Evolutionary conservation across 1,139 yeast species (phyloP), one percentile per base, ranked within the genome.

Genomic region (Spathaspora sp.): DNA sequence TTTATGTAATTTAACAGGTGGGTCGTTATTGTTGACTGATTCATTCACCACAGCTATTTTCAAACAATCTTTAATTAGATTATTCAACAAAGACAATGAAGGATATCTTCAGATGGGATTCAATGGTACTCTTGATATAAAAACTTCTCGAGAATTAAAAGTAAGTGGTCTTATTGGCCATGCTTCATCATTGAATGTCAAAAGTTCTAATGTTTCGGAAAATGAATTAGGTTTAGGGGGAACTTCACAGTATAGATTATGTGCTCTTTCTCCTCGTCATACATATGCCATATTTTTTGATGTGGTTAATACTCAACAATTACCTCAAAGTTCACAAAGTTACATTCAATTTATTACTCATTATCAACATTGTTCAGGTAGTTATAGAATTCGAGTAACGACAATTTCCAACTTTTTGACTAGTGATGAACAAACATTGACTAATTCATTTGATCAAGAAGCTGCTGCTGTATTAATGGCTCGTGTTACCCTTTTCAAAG

Each of bases 401-500:
- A 93, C 99, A 1, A 77, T 89, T 33, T 83, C 85, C 39, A 84
- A 89, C 56, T 79, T 81, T 56, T 71, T 85, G 59, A 81, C 76
- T 13, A 63, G 73, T 44, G 80, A 74, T 52, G 79, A 74, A 55
- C 70, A 72, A 52, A 62, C 71, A n/a, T 69, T 75, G 56, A 74
- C 84, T 20, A 77, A 73, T 55, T 74, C 95, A n/a, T 93, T 93
- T 66, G 99, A 93, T 68, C 99, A 95, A 72, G 99, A 93, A 67
- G 97, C 98, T 16, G 97, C 99, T 9, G 97, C 98, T 7, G 98
- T 91, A 1, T 76, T 93, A 54, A 89, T 91, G 90, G 87, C 98
- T 1, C 80, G 99, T 64, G 84, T 93, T 48, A 95, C 97, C 4
- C 90, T 93, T 45, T 87, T 81, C 76, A 93, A 88, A 71, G 83